These are phyloP conservation scores for Afroboletus lepidellus DNA, from an alignment of 1,284 basidiomycete species.

Conservation along the genomic window DNA sequence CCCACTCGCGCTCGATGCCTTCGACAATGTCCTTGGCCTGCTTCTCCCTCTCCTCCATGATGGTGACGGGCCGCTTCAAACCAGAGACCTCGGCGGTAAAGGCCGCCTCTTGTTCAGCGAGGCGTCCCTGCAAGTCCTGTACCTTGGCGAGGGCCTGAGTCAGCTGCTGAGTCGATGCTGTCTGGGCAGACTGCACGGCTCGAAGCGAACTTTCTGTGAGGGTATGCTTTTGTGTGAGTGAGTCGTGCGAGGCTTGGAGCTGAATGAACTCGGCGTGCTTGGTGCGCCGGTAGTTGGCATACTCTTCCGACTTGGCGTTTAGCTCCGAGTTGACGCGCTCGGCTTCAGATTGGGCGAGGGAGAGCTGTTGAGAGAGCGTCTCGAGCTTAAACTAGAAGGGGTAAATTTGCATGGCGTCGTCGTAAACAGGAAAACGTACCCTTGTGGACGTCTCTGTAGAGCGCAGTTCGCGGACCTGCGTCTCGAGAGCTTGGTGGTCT, in stretches of 20 bases:
- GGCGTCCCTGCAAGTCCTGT: slow-evolving; percentile 67
- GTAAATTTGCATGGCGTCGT: not conserved
- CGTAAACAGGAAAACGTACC: slow-evolving; percentile 36
- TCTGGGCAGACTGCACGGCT: slow-evolving; percentile 67
- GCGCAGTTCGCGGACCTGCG: slow-evolving; percentile 64
- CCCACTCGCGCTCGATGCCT: slow-evolving; percentile 77
- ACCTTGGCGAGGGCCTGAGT: slow-evolving; percentile 69
- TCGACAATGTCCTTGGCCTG: slow-evolving; percentile 78
- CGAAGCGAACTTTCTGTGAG: slow-evolving; percentile 65
- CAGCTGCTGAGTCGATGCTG: slow-evolving; percentile 63
- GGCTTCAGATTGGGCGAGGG: slow-evolving; percentile 68
- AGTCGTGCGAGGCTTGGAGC: slow-evolving; percentile 72
- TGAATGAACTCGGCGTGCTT: slow-evolving; percentile 74
- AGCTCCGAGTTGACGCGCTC: slow-evolving; percentile 66
- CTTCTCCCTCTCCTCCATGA: slow-evolving; percentile 83
- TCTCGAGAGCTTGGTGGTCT: slow-evolving; percentile 65
- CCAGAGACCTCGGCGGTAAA: slow-evolving; percentile 74
- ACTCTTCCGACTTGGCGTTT: slow-evolving; percentile 66
- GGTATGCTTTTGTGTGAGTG: slow-evolving; percentile 60
- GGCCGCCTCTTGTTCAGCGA: slow-evolving; percentile 77
- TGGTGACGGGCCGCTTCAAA: slow-evolving; percentile 66
- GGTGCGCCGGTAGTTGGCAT: slow-evolving; percentile 64
- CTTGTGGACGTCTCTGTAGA: slow-evolving; percentile 70
- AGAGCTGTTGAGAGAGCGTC: slow-evolving; percentile 74
- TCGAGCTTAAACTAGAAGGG: slow-evolving; percentile 73